Conservation (phyloP, 2,329 filamentous ascomycete genomes). For the Venturia aucupariae region DNA sequence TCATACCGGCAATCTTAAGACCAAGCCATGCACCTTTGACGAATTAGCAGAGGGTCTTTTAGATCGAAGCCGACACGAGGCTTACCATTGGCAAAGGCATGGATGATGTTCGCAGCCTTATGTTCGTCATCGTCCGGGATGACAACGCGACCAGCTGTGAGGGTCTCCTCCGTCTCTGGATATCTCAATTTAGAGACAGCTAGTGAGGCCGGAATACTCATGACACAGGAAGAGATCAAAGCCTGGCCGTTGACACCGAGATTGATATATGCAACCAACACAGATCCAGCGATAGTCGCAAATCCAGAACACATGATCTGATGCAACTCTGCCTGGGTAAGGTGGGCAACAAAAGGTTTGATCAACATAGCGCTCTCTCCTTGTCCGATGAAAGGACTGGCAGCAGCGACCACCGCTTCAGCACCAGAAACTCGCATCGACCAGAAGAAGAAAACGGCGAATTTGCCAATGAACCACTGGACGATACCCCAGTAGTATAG, state of each 20-base stretch:
- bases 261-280: slow-evolving; percentile 75
- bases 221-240: slow-evolving; percentile 83
- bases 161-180: slow-evolving; percentile 76
- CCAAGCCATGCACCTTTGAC: slow-evolving; percentile 59
- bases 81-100: slow-evolving; percentile 71
- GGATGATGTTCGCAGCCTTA: slow-evolving; percentile 67
- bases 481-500: slow-evolving; percentile 71
- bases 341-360: slow-evolving; percentile 72
- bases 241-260: slow-evolving; percentile 79
- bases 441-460: slow-evolving; percentile 89
- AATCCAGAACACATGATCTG: slow-evolving; percentile 85
- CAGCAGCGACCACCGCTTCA: slow-evolving; percentile 87
- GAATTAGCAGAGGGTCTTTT: background rate
- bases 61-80: background rate
- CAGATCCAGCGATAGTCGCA: slow-evolving; percentile 82
- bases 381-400: slow-evolving; percentile 89
- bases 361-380: slow-evolving; percentile 92
- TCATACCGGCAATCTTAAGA: slow-evolving; percentile 79
- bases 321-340: slow-evolving; percentile 81
- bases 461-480: slow-evolving; percentile 85
- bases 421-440: slow-evolving; percentile 76
- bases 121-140: slow-evolving; percentile 67
- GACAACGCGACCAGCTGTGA: slow-evolving; percentile 73
- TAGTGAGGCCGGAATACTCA: slow-evolving; percentile 87
- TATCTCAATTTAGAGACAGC: slow-evolving; percentile 84